A percentile compares a stretch with the other conserved stretches of the same genome.
phyloP scores from a whole-genome alignment of 495 filamentous ascomycete species.

The Penicillium maclennaniae region DNA sequence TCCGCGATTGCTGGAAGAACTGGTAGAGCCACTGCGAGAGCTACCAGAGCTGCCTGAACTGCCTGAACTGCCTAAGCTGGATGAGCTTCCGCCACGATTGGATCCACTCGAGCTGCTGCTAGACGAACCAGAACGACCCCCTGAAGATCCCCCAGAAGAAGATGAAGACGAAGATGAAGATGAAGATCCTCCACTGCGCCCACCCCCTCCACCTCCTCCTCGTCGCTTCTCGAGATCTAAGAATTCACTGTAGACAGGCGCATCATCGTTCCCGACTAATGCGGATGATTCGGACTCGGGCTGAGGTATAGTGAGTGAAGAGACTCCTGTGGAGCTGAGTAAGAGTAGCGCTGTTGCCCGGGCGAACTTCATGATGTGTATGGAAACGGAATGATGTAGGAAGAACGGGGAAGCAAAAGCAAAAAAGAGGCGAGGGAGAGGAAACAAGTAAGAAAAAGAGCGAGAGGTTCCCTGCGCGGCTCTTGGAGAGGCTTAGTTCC shows the following conservation, averaged over 20 bases:
- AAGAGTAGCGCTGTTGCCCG: conserved; percentile 24
- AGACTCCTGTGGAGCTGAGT: conserved; percentile 28
- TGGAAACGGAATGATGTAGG: not conserved
- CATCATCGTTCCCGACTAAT: conserved; percentile 20
- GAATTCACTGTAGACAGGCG: conserved; percentile 7
- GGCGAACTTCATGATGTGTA: conserved; percentile 30
- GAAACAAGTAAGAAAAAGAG: not conserved
- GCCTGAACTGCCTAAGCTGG: conserved; percentile 18
- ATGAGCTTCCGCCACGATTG: conserved; percentile 15
- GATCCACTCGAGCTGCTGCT: conserved; percentile 60
- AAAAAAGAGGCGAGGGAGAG: not conserved
- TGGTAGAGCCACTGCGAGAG: conserved; percentile 12
- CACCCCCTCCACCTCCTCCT: conserved; percentile 39
- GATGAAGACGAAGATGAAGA: not conserved
- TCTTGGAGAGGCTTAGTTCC: not conserved
- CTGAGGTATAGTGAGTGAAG: conserved; percentile 26
- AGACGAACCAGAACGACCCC: conserved; percentile 17
- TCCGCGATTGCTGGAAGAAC: conserved; percentile 47
- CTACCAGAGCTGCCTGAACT: conserved; percentile 8
- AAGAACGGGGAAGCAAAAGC: not conserved
- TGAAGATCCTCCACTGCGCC: conserved; percentile 23
- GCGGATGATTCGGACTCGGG: conserved; percentile 8
- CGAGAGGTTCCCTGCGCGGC: not conserved
- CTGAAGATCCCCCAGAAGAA: conserved; percentile 15
- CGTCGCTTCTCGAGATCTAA: conserved; percentile 45